phyloP scores from a whole-genome alignment of 2,329 filamentous ascomycete genomes.

The Penicillium decumbens region DNA sequence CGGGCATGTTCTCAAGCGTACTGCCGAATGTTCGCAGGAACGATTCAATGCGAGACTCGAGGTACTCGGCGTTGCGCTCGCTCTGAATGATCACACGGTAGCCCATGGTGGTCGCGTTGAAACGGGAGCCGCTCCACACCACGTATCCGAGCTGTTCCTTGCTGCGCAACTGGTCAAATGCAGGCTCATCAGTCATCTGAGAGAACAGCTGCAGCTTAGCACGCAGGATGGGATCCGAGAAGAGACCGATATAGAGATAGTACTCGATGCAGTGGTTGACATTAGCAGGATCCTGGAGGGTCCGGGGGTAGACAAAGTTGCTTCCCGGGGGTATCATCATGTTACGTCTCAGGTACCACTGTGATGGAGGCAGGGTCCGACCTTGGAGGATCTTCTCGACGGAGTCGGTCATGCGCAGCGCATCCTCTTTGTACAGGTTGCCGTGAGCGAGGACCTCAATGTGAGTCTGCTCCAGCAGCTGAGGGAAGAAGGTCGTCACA shows the following conservation, averaged over 20 bases:
- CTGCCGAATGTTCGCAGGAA: conserved; percentile 68
- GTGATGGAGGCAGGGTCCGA: conserved; percentile 64
- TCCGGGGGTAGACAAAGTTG: conserved; percentile 78
- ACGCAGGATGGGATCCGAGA: conserved; percentile 63
- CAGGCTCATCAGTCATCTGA: conserved; percentile 87
- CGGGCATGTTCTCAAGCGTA: conserved; percentile 68
- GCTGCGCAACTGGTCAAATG: conserved; percentile 89
- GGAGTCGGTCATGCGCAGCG: conserved; percentile 75
- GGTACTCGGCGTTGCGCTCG: conserved; percentile 74
- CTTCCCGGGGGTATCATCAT: conserved; percentile 72
- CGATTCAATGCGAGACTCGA: conserved; percentile 80
- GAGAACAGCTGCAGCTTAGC: conserved; percentile 77
- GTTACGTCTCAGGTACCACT: conserved; percentile 75
- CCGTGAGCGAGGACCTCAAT: conserved; percentile 86
- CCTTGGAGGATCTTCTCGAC: conserved; percentile 74
- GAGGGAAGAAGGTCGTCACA: conserved; percentile 70
- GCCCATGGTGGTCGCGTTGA: conserved; percentile 71
- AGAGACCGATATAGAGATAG: conserved; percentile 65
- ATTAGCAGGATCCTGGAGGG: conserved; percentile 78
- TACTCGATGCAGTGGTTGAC: conserved; percentile 84
- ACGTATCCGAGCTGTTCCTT: conserved; percentile 98
- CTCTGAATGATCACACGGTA: conserved; percentile 92
- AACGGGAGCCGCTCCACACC: conserved; percentile 75
- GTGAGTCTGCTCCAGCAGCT: conserved; percentile 75
- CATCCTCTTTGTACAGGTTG: conserved; percentile 92